Base-by-base conservation (phyloP, 225 moss, liverwort and hornwort species). In the Neckera pumila region DNA sequence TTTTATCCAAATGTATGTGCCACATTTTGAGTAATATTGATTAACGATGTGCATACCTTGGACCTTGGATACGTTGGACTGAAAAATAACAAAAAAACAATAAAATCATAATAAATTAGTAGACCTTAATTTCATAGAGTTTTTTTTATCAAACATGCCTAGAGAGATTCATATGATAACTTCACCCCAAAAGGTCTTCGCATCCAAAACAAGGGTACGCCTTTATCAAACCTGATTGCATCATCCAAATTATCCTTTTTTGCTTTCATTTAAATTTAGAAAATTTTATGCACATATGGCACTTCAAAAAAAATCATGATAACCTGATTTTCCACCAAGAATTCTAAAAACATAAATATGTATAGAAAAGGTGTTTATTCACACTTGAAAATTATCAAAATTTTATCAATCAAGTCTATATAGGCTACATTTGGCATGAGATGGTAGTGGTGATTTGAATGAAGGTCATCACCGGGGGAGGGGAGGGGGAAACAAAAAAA, bases 151-250 rank as follows among this genome's bases (percentile, higher is more conserved):
- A 23, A 36, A 15, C 5, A 23, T 53, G n/a, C n/a, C n/a, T n/a
- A 6, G 15, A 53, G 53, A 54, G 2, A 54, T 77, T 77, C 10
- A 36, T 16, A 23, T 2, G 36, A 34, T 23, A 53, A 36, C 4
- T 49, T 49, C 1, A 33, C 0, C 8, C 5, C 19, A 49, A 12
- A 7, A 49, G 4, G 7, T 49, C 49, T 1, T 20, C 0, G 2
- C 33, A 75, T 75, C 75, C 1, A 7, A 7, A 19, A 2, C 4
- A 21, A 75, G 12, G 21, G 12, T 49, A 8, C 12, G 2, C 5
- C 20, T 51, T 33, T 51, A 12, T 51, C 12, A 75, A 75, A 33
- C 12, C 0, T 31, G 1, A 33, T 51, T 51, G 5, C 4, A 33
- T 49, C 20, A 75, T 49, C 20, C 4, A 30, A 47, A 49, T 7